Conservation (phyloP, 176 grass and related monocot species). For the Juncus inflexus region DNA sequence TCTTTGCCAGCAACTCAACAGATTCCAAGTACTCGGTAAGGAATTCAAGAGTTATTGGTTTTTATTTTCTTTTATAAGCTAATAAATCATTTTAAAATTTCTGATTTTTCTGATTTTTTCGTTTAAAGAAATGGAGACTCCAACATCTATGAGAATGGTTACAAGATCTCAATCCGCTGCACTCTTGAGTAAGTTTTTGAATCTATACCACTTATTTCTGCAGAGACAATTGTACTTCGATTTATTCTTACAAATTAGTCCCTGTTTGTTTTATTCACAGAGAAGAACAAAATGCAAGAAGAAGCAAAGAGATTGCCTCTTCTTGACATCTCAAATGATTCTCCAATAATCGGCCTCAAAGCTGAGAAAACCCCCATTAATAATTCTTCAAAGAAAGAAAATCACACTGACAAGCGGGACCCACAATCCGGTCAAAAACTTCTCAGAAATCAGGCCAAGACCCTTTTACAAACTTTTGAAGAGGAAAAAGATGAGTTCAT, state of each 20-base stretch:
- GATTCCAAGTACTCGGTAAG: too few relatives aligned
- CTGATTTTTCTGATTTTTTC: too few relatives aligned
- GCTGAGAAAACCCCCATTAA: slow-evolving; percentile 8
- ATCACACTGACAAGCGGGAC: slow-evolving; percentile 1
- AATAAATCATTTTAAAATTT: too few relatives aligned
- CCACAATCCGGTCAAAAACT: neutral
- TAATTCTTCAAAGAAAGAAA: slow-evolving; percentile 4
- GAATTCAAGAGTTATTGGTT: too few relatives aligned
- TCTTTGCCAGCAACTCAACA: neutral
- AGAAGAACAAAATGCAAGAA: slow-evolving; percentile 16
- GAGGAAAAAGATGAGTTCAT: neutral
- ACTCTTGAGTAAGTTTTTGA: slow-evolving; percentile 10
- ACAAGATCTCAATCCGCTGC: slow-evolving; percentile 29
- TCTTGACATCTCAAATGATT: slow-evolving; percentile 26
- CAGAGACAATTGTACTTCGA: too few relatives aligned
- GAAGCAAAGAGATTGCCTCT: slow-evolving; percentile 17
- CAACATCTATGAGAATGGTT: slow-evolving; percentile 19
- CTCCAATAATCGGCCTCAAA: slow-evolving; percentile 15
- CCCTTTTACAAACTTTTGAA: slow-evolving; percentile 9
- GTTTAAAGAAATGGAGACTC: slow-evolving; percentile 23
- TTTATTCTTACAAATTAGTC: too few relatives aligned
- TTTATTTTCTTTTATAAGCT: neutral
- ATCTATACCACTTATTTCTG: too few relatives aligned
- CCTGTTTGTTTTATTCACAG: slow-evolving; percentile 14
- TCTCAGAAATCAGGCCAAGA: slow-evolving; percentile 17